phyloP scores from a whole-genome alignment of 805 yeast genomes.

The Ogataea trehaloabstinens region DNA sequence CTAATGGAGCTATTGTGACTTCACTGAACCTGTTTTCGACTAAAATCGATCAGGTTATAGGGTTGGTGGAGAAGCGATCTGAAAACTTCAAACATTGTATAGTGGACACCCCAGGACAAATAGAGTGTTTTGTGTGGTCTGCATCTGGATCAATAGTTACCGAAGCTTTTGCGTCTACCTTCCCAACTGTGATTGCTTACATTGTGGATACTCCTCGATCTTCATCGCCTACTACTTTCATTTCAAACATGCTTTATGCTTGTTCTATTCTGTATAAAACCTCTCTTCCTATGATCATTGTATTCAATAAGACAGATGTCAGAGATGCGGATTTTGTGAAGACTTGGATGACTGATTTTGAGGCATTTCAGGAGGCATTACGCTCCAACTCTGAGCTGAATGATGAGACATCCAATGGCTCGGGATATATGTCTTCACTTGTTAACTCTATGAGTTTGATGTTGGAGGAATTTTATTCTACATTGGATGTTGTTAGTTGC shows the following conservation, averaged over 20 bases:
- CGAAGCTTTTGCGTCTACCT: constrained; percentile 92
- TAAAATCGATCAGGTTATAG: constrained; percentile 92
- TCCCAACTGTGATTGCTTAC: constrained; percentile 94
- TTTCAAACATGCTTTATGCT: constrained; percentile 97
- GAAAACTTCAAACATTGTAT: constrained; percentile 64
- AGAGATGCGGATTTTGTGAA: constrained; percentile 81
- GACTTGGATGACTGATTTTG: constrained; percentile 98
- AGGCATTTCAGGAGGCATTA: constrained; percentile 79
- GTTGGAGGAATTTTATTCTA: constrained; percentile 94
- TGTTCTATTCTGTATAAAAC: constrained; percentile 96
- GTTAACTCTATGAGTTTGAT: constrained; percentile 94
- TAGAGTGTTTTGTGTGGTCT: constrained; percentile 97
- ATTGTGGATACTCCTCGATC: constrained; percentile 96
- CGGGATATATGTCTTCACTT: constrained; percentile 92
- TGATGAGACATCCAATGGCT: constrained; percentile 55
- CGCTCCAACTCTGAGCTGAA: constrained; percentile 63
- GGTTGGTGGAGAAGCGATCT: constrained; percentile 75
- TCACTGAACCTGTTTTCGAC: constrained; percentile 90
- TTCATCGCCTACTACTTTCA: constrained; percentile 91
- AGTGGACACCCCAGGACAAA: constrained; percentile 98
- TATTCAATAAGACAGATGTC: constrained; percentile 93
- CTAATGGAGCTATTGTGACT: constrained; percentile 98
- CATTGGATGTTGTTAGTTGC: constrained; percentile 88
- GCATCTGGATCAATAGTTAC: constrained; percentile 97
- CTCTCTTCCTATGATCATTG: constrained; percentile 93